phyloP scores from a whole-genome alignment of 345 rosid species.

The Gossypium thurberi region DNA sequence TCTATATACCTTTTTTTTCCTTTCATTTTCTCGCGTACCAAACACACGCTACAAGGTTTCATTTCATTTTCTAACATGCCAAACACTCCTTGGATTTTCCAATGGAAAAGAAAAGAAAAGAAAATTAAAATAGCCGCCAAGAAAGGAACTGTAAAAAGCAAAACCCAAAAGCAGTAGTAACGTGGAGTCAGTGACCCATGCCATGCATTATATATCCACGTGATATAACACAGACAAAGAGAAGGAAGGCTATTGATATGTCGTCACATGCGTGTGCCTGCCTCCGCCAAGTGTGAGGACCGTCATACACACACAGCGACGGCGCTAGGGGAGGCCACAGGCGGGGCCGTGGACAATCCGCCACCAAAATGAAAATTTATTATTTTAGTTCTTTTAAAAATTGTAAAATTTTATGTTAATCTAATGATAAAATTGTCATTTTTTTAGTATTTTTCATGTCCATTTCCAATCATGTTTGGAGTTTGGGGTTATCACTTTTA shows the following conservation, averaged over 20 bases:
- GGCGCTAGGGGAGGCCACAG: too few species aligned
- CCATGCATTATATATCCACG: conserved; percentile 5
- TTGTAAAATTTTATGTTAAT: too few species aligned
- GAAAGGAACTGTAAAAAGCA: background rate
- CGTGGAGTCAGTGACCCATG: background rate
- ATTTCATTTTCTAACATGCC: background rate
- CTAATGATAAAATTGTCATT: too few species aligned
- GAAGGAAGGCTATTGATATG: background rate
- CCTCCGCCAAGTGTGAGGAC: background rate
- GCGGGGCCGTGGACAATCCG: background rate
- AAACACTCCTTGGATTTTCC: background rate
- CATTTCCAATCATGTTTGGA: too few species aligned
- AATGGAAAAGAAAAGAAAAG: background rate
- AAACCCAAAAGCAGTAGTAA: background rate
- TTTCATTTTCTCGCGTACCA: background rate
- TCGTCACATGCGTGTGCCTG: background rate
- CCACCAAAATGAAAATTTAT: background rate
- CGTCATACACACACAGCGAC: background rate
- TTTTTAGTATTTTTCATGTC: too few species aligned
- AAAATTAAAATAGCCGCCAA: background rate
- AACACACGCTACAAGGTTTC: background rate
- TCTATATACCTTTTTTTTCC: background rate
- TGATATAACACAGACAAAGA: background rate
- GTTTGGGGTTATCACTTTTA: too few species aligned
- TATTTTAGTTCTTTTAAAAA: too few species aligned